These are phyloP conservation scores for Phytophthora agathidicida DNA, from an alignment of 352 stramenopile genomes.

Conservation along the genomic window DNA sequence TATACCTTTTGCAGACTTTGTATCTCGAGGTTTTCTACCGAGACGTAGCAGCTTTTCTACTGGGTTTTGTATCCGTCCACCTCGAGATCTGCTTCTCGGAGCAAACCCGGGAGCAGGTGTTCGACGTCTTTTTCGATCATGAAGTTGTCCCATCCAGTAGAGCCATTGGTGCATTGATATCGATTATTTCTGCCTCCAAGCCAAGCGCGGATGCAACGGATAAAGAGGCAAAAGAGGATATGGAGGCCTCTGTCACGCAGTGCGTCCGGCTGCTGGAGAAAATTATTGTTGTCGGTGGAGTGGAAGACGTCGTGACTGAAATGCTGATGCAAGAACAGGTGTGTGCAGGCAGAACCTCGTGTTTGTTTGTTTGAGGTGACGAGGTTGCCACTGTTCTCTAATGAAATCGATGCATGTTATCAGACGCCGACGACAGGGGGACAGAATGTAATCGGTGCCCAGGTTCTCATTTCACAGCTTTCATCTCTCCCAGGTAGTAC, in stretches of 20 bases:
- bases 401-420: conserved; percentile 4
- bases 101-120: conserved; percentile 42
- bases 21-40: conserved; percentile 67
- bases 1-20: conserved; percentile 34
- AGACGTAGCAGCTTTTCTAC: conserved; percentile 54
- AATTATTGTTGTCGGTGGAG: conserved; percentile 23
- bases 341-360: too few species aligned
- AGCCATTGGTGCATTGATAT: conserved; percentile 37
- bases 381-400: background rate
- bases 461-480: conserved; percentile 52
- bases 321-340: conserved; percentile 48
- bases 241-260: conserved; percentile 42
- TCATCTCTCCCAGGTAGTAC: conserved; percentile 60
- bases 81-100: conserved; percentile 56
- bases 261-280: conserved; percentile 57
- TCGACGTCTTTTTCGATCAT: conserved; percentile 69
- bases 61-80: conserved; percentile 60
- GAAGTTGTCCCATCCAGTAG: conserved; percentile 40
- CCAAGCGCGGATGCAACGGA: background rate
- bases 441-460: conserved; percentile 23
- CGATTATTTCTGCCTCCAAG: conserved; percentile 42
- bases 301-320: conserved; percentile 39
- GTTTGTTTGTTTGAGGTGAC: background rate
- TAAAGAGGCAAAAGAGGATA: conserved; percentile 30
- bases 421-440: conserved; percentile 7